Base-by-base conservation (phyloP, 306 rosid genomes). In the Senna tora region DNA sequence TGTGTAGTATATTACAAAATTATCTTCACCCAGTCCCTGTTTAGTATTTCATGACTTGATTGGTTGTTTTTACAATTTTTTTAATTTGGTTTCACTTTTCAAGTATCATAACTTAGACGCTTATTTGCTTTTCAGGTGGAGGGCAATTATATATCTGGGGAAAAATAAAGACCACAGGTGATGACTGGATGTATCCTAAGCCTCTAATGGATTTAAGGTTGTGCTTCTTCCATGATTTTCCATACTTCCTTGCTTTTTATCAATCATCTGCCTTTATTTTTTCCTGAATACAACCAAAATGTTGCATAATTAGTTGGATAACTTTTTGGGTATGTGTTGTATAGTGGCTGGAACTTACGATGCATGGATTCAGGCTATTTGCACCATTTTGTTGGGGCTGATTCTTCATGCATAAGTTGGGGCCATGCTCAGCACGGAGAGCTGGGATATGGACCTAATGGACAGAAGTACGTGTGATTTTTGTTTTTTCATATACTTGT, bases 61-160 rank as follows among this genome's bases (percentile, higher is more conserved):
- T 39, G 50, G 19, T 51, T 71, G 51, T 28, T 47, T 74, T 77
- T 54, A 25, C 30, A 25, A n/a, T n/a, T n/a, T n/a, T n/a, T n/a
- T n/a, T n/a, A n/a, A n/a, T n/a, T n/a, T n/a, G n/a, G n/a, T n/a
- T n/a, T n/a, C n/a, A 33, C 33, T 39, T 21, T n/a, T 54, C 22
- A 72, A 72, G 16, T 60, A 17, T 33, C 39, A 17, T n/a, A 36
- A 61, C 49, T 62, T 9, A 0, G 11, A 45, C 22, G 49, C 67
- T 72, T 69, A 20, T 68, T 69, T 41, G 13, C 65, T 47, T 83
- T 80, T 52, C 85, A 94, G 99, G 87, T 72, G 97, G 99, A 46
- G 99, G 99, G 54, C 99, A 94, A 77, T 68, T 94, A 80, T 94
- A 94, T 62, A 89, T 94, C 96, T 94, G 99, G 99, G 99, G 99